Evolutionary conservation across 1,284 basidiomycete genomes (phyloP), one percentile per base, ranked within the genome.

Genomic region (Cryptococcus deneoformans): DNA sequence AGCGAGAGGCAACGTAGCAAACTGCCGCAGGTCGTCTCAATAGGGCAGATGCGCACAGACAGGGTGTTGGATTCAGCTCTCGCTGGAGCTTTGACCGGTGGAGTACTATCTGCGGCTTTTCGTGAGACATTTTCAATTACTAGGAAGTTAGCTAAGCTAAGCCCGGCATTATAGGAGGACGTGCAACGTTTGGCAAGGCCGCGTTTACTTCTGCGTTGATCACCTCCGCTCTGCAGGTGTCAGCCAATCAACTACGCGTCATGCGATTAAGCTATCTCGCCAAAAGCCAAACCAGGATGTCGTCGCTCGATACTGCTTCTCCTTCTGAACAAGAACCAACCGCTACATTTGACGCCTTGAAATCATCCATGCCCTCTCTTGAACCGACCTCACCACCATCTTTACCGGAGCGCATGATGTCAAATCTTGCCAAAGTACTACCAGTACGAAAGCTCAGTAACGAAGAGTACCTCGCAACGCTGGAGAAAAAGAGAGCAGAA

Each of bases 361-460:
- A 51, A 6, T 16, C 53, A 29, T 49, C 42, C 29, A 14, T 51
- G 6, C 42, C 50, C 46, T 20, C 9, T 20, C 24, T 20, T 24
- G 14, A 54, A 12, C 16, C n/a, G 53, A 46, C 29, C 43, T 42
- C 50, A 52, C 59, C 47, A 53, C 64, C 56, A 11, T 59, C 71
- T 0, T 52, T 75, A 24, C 67, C 70, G 11, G 56, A 60, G n/a
- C 57, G 59, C 24, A 68, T 75, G 54, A 65, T 76, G 59, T 52
- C 49, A 14, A 52, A 50, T 39, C 54, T 75, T 34, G 54, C 67
- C 11, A 53, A 52, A 45, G 48, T 75, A 43, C 55, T 71, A 8
- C 76, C 76, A 2, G 66, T 78, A 9, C 58, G 67, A 10, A 69
- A 72, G 58, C 54, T 77, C 24, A 62, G 59, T 9, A 64, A 75